Evolutionary conservation across 2,329 filamentous ascomycete species (phyloP), one percentile per base, ranked within the genome.

Genomic region (Blastomyces gilchristii): DNA sequence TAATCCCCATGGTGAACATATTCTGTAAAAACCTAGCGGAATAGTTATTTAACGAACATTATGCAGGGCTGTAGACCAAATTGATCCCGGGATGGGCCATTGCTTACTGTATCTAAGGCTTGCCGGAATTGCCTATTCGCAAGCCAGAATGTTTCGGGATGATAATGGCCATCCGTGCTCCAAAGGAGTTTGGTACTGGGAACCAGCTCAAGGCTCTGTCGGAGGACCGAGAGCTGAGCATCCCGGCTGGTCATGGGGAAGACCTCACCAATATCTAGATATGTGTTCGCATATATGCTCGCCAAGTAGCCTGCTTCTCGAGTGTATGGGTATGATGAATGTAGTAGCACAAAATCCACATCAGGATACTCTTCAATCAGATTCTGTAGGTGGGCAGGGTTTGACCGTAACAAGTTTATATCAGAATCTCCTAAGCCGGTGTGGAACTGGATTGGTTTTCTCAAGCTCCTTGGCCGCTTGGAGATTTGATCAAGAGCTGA

Each of bases 371-470:
- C 77, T 49, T 85, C 82, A 67, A 94, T 90, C 63, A 95, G 83
- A 0, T 81, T 77, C 69, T 95, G 89, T 31, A 96, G 77, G 68
- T 89, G 86, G 0, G 89, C 84, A 0, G 91, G 90, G 52, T 90
- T 93, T 0, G 89, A 83, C 60, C 82, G 83, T 2, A 84, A 77
- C 34, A 95, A 77, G 4, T 80, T 83, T 60, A 94, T 87, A 69
- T 94, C 90, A 67, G 87, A 89, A 70, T 94, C 90, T 0, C 90
- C 90, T 0, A 94, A 80, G 0, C 90, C 90, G 0, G 89, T 94
- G 69, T 95, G 90, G 67, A 96, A 88, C 70, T 95, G 90, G 14
- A 95, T 78, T 0, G 90, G 89, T 71, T 93, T 94, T 63, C 75
- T 74, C 2, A 71, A 72, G 22, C 72, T 73, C 62, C 68, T 68